Conservation (phyloP, 352 stramenopile genomes). For the Pilasporangium apinafurcum region DNA sequence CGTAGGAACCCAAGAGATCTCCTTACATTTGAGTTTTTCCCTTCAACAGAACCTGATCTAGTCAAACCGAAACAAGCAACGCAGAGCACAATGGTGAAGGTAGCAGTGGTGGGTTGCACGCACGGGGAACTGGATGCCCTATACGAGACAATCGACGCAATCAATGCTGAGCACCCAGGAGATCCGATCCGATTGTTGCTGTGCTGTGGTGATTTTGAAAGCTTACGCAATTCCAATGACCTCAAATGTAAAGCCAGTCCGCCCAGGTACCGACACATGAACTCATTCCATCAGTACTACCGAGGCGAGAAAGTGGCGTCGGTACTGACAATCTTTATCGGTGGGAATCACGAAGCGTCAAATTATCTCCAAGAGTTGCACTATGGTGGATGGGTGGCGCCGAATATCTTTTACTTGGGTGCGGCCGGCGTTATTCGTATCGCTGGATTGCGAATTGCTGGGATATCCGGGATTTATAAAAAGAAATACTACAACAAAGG, state of each 20-base stretch:
- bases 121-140: slow-evolving; percentile 93
- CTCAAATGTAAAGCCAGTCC: slow-evolving; percentile 87
- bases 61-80: too few species aligned
- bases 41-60: too few species aligned
- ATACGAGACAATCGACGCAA: slow-evolving; percentile 78
- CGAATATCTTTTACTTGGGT: slow-evolving; percentile 96
- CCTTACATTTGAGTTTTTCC: too few species aligned
- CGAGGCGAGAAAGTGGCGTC: slow-evolving; percentile 75
- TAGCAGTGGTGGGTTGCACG: slow-evolving; percentile 91
- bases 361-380: slow-evolving; percentile 91
- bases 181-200: slow-evolving; percentile 87
- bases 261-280: slow-evolving; percentile 82
- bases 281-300: slow-evolving; percentile 92
- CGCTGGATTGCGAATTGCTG: slow-evolving; percentile 84
- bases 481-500: slow-evolving; percentile 60
- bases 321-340: slow-evolving; percentile 92
- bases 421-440: slow-evolving; percentile 77
- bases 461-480: slow-evolving; percentile 93
- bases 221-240: slow-evolving; percentile 86
- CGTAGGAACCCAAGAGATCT: too few species aligned
- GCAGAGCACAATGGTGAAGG: slow-evolving; percentile 14
- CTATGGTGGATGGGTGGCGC: slow-evolving; percentile 94
- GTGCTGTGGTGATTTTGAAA: slow-evolving; percentile 95
- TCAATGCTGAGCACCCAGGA: slow-evolving; percentile 15
- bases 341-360: slow-evolving; percentile 95